Evolutionary conservation across 2,329 filamentous ascomycete genomes (phyloP).

Genomic region (Emergomyces orientalis): DNA sequence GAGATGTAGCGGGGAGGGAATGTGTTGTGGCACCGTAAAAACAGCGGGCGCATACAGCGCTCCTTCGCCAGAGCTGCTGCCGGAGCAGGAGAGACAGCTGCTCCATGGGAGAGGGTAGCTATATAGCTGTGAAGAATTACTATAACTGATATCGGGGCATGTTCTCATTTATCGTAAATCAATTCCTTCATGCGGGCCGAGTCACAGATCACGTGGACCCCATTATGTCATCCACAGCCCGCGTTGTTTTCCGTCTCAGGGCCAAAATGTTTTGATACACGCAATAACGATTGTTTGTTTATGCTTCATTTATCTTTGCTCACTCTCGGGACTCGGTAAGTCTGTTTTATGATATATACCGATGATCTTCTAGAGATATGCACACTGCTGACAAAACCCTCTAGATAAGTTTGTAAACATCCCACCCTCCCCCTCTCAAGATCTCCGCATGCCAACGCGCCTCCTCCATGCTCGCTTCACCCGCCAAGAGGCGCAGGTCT

Average conservation of each 20-base stretch:
- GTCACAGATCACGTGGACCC: constrained; percentile 13
- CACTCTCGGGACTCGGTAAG: not conserved
- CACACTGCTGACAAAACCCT: not conserved
- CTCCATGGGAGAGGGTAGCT: constrained; percentile 10
- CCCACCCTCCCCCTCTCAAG: constrained; percentile 13
- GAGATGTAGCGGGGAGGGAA: not conserved
- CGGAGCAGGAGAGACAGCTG: constrained; percentile 4
- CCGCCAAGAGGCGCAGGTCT: constrained; percentile 55
- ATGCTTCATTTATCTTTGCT: not conserved
- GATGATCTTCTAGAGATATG: not conserved
- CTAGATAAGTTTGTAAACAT: constrained; percentile 18
- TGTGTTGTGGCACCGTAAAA: not conserved
- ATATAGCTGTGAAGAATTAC: not conserved
- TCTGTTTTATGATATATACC: not conserved
- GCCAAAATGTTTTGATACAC: constrained; percentile 9
- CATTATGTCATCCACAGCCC: constrained; percentile 26
- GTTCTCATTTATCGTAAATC: no score
- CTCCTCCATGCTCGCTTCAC: constrained; percentile 45
- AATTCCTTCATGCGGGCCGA: no score
- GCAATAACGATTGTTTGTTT: not conserved
- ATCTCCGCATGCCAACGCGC: constrained; percentile 13
- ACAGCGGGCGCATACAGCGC: constrained; percentile 8
- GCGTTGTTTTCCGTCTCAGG: constrained; percentile 18
- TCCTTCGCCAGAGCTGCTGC: not conserved
- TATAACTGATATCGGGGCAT: not conserved